Evolutionary conservation across 768 basidiomycete species (phyloP).

Genomic region (Cyclocybe cylindracea): DNA sequence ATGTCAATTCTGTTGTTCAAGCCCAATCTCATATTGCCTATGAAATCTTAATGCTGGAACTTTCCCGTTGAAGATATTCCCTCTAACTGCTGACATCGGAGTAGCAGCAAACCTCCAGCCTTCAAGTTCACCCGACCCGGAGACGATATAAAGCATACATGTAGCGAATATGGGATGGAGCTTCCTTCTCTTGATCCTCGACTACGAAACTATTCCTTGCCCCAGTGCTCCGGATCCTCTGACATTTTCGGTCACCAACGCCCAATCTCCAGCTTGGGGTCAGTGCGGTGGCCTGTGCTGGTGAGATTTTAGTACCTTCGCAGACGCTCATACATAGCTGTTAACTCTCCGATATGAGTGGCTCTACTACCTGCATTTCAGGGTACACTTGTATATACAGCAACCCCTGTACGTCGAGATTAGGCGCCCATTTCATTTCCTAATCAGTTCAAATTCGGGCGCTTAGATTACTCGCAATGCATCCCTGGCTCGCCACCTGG

Average conservation of each 20-base stretch:
- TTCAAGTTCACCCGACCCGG: not conserved
- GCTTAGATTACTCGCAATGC: conserved; percentile 55
- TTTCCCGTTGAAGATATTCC: not conserved
- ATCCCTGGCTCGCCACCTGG: conserved; percentile 36
- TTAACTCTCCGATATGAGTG: conserved; percentile 24
- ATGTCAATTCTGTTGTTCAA: too few relatives aligned
- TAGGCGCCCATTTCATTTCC: not conserved
- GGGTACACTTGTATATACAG: conserved; percentile 43
- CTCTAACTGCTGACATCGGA: not conserved
- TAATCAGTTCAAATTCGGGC: not conserved
- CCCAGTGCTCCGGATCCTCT: conserved; percentile 12
- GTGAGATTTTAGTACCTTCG: conserved; percentile 17
- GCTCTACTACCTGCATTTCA: conserved; percentile 41
- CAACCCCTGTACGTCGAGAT: conserved; percentile 34
- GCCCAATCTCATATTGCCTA: too few relatives aligned
- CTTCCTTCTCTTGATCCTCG: not conserved
- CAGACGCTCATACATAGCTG: not conserved
- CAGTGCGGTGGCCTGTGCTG: conserved; percentile 46
- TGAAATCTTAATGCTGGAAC: too few relatives aligned
- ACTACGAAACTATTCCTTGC: conserved; percentile 14
- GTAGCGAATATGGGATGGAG: too few relatives aligned
- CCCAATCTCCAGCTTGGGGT: conserved; percentile 42
- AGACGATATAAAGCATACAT: not conserved
- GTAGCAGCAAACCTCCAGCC: too few relatives aligned
- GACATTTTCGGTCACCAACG: conserved; percentile 16